Percentiles rank a stretch among this genome's conserved stretches.
Conservation (phyloP, 257 asterid genomes). For the Anisodus acutangulus region DNA sequence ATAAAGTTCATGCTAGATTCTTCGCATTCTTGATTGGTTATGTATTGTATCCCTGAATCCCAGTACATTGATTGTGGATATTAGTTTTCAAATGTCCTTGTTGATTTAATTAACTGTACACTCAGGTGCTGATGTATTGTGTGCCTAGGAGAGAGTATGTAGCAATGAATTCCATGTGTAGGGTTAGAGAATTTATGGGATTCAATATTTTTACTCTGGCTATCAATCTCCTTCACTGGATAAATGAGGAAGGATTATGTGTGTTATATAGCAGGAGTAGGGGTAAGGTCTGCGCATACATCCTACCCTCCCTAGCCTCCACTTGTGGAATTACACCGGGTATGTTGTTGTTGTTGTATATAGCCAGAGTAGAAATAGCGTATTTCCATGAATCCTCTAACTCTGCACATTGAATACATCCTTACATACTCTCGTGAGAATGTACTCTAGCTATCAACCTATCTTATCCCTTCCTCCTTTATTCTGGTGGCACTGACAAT, state of each 20-base stretch:
- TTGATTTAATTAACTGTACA: background rate
- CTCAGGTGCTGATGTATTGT: background rate
- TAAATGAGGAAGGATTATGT: background rate
- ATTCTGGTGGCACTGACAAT: background rate
- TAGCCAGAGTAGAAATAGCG: background rate
- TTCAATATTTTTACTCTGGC: background rate
- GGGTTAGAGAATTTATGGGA: background rate
- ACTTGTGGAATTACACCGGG: no score
- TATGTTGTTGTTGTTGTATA: no score
- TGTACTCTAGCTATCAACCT: no score
- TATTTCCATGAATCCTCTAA: constrained; percentile 8
- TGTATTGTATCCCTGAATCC: background rate
- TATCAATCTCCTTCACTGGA: background rate
- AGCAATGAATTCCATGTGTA: background rate
- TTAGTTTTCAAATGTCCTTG: background rate
- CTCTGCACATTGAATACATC: background rate
- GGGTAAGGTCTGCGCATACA: no score
- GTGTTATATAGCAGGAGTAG: background rate
- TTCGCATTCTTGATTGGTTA: background rate
- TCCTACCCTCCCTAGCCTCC: no score
- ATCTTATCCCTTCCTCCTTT: background rate
- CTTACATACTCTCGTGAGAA: background rate
- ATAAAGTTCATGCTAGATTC: background rate
- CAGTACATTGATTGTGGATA: background rate
- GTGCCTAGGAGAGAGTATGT: background rate